phyloP scores from a whole-genome alignment of 2,329 filamentous ascomycete species.

The Polychaeton citri region DNA sequence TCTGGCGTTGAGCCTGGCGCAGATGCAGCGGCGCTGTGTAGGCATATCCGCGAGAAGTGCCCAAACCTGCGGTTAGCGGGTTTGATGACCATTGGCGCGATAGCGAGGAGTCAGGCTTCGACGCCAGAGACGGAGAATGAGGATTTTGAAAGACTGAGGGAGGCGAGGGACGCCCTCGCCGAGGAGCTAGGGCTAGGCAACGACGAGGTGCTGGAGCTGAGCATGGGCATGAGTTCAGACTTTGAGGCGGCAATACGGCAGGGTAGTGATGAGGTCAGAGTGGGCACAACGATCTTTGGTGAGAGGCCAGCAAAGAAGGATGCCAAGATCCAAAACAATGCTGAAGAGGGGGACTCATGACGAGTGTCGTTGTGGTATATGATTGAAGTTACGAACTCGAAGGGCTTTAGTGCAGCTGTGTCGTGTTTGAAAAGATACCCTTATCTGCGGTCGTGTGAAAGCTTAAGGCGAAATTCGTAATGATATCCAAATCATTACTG shows the following conservation, averaged over 20 bases:
- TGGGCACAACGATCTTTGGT: constrained; percentile 92
- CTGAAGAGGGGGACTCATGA: constrained; percentile 8
- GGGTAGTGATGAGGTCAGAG: constrained; percentile 79
- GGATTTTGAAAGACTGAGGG: constrained; percentile 60
- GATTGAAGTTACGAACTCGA: no score
- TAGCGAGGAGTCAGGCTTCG: constrained; percentile 65
- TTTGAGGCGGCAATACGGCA: constrained; percentile 75
- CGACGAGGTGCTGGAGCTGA: constrained; percentile 59
- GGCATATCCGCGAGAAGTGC: constrained; percentile 56
- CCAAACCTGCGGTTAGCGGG: constrained; percentile 63
- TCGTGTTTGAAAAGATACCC: no score
- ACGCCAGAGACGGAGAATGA: constrained; percentile 69
- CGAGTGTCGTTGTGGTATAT: no score
- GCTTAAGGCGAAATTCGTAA: no score
- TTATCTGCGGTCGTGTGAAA: no score
- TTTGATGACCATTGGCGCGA: constrained; percentile 94
- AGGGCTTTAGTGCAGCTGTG: no score
- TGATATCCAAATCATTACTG: no score
- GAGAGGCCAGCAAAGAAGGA: constrained; percentile 65
- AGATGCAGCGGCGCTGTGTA: constrained; percentile 51
- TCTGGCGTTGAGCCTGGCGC: constrained; percentile 61
- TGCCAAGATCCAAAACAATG: constrained; percentile 46
- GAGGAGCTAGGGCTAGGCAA: constrained; percentile 38
- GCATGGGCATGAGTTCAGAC: constrained; percentile 98
- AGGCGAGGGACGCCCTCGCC: constrained; percentile 58